Conservation (phyloP, 345 rosid species). For the Eucalyptus cladocalyx region DNA sequence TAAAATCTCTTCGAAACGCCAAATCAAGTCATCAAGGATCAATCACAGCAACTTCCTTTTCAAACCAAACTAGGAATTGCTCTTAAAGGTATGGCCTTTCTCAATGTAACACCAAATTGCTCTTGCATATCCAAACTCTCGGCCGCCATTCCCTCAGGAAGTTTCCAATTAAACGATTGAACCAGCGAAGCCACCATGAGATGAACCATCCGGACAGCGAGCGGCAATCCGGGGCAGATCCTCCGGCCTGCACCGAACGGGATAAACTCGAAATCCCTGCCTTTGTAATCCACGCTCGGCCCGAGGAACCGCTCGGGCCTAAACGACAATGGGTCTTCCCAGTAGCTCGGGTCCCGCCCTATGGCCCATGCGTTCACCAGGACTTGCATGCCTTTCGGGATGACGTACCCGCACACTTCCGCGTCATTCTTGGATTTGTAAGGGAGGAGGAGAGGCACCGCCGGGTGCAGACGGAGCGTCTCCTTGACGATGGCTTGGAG, state of each 20-base stretch:
- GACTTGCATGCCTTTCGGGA: slow-evolving; percentile 8
- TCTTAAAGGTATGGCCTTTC: neutral
- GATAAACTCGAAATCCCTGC: slow-evolving; percentile 3
- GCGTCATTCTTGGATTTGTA: neutral
- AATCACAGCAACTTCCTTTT: neutral
- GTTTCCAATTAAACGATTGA: slow-evolving; percentile 10
- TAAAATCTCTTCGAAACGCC: neutral
- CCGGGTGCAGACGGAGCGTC: slow-evolving; percentile 4
- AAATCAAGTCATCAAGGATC: neutral
- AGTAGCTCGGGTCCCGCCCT: slow-evolving; percentile 2
- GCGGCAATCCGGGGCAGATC: slow-evolving; percentile 11
- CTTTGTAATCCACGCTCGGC: neutral
- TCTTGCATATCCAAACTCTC: slow-evolving; percentile 9
- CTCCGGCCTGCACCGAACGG: slow-evolving; percentile 20
- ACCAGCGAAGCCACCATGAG: slow-evolving; percentile 10
- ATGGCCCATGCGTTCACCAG: slow-evolving; percentile 9
- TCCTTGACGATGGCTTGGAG: slow-evolving; percentile 1
- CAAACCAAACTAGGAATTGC: neutral
- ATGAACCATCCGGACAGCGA: slow-evolving; percentile 7
- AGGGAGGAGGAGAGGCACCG: slow-evolving; percentile 10
- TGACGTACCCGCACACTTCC: neutral
- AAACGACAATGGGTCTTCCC: neutral
- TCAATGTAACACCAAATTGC: slow-evolving; percentile 4
- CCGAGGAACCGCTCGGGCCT: slow-evolving; percentile 4
- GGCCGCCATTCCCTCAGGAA: neutral